These are phyloP conservation scores for Metrosideros polymorpha DNA, from an alignment of 441 rosid species.

Conservation along the genomic window DNA sequence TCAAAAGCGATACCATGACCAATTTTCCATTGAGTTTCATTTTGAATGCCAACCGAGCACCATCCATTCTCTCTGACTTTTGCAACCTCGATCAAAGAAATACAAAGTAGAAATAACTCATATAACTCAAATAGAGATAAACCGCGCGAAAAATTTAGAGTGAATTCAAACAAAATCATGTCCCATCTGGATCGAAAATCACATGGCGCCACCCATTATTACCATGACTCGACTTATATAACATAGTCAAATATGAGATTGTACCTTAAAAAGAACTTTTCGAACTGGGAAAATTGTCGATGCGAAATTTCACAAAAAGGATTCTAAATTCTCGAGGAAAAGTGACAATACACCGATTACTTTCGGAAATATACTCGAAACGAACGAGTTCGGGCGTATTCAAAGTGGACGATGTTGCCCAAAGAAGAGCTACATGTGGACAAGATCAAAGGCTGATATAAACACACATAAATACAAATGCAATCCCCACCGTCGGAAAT, in stretches of 20 bases:
- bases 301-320: not conserved
- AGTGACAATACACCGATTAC: too few relatives aligned
- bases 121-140: not conserved
- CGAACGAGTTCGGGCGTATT: not conserved
- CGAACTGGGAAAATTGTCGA: not conserved
- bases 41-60: not conserved
- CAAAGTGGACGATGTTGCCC: not conserved
- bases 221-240: not conserved
- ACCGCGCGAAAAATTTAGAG: too few relatives aligned
- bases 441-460: too few relatives aligned
- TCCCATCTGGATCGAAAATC: not conserved
- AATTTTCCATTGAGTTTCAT: not conserved
- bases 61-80: not conserved
- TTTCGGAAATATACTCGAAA: not conserved
- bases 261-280: not conserved
- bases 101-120: not conserved
- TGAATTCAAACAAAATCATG: not conserved
- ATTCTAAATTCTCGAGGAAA: not conserved
- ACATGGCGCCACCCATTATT: accelerated
- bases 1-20: not conserved
- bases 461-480: not conserved
- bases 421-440: not conserved
- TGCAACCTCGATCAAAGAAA: not conserved
- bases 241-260: accelerated
- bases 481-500: not conserved